Evolutionary conservation across 1,284 basidiomycete species (phyloP).

Genomic region (Moesziomyces parantarcticus): DNA sequence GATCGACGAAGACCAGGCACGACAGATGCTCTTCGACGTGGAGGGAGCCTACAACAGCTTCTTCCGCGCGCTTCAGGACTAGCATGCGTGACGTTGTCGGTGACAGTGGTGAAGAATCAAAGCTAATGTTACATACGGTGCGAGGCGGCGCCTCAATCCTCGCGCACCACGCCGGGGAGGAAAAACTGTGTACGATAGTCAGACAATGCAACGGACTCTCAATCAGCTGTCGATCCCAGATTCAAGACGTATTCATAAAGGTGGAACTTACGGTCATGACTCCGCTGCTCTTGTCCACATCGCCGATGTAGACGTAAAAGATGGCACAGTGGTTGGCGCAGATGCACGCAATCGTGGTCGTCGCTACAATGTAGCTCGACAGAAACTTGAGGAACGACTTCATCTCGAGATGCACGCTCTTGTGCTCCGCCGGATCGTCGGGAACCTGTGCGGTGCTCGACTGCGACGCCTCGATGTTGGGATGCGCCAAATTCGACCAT

Average conservation of each 20-base stretch:
- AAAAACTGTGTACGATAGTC: slow-evolving; percentile 33
- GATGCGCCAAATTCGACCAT: slow-evolving; percentile 61
- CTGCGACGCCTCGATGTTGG: slow-evolving; percentile 44
- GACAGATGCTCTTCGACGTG: slow-evolving; percentile 96
- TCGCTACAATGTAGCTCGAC: slow-evolving; percentile 60
- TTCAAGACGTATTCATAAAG: too few species aligned
- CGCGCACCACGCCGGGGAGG: slow-evolving; percentile 48
- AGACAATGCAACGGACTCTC: slow-evolving; percentile 2
- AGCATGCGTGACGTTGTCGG: background rate
- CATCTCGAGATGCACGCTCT: slow-evolving; percentile 62
- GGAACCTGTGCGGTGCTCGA: slow-evolving; percentile 28
- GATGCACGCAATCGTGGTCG: slow-evolving; percentile 65
- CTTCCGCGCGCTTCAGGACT: slow-evolving; percentile 79
- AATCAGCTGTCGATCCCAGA: background rate
- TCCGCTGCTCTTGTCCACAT: slow-evolving; percentile 51
- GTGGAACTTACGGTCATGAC: slow-evolving; percentile 49
- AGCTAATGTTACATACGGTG: slow-evolving; percentile 1
- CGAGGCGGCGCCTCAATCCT: slow-evolving; percentile 24
- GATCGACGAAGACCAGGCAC: slow-evolving; percentile 91
- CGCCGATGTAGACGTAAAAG: slow-evolving; percentile 68
- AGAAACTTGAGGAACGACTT: slow-evolving; percentile 64
- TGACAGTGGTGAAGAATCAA: slow-evolving; percentile 6
- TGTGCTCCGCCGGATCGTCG: slow-evolving; percentile 32
- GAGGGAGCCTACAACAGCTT: slow-evolving; percentile 97
- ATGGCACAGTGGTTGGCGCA: slow-evolving; percentile 66